phyloP scores from a whole-genome alignment of 768 basidiomycete genomes.

The Paxillus ammoniavirescens region DNA sequence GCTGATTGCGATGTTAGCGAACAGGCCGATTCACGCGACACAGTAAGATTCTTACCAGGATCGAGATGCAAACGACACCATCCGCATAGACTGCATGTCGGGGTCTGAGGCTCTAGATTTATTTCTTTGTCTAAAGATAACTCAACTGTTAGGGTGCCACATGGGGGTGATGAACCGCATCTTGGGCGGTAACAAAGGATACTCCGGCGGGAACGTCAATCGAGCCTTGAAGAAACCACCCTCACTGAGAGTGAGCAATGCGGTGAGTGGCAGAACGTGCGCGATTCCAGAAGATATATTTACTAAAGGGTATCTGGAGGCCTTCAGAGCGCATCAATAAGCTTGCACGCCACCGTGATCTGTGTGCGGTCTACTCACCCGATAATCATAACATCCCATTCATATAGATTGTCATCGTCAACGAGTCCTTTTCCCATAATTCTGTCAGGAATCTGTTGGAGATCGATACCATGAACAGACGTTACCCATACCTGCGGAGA shows the following conservation, averaged over 20 bases:
- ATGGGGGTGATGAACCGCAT: conserved; percentile 94
- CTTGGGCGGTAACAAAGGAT: conserved; percentile 89
- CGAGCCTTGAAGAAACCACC: conserved; percentile 95
- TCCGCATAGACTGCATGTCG: conserved; percentile 76
- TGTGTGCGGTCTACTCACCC: conserved; percentile 53
- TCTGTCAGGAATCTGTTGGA: conserved; percentile 34
- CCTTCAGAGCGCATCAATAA: conserved; percentile 41
- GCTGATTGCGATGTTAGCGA: conserved; percentile 44
- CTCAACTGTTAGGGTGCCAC: conserved; percentile 96
- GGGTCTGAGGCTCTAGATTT: neutral
- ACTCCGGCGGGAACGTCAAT: conserved; percentile 86
- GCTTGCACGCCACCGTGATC: conserved; percentile 9
- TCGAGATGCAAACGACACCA: conserved; percentile 94
- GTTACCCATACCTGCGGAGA: conserved; percentile 76
- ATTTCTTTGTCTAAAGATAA: conserved; percentile 5
- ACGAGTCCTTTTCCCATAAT: conserved; percentile 67
- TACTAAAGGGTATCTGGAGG: conserved; percentile 94
- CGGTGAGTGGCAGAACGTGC: conserved; percentile 3
- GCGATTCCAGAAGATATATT: conserved; percentile 19
- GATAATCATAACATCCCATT: conserved; percentile 96
- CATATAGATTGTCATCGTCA: conserved; percentile 90
- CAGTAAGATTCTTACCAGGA: conserved; percentile 56
- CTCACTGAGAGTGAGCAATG: conserved; percentile 53
- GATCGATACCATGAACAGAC: conserved; percentile 26
- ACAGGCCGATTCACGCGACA: neutral